These are phyloP conservation scores for Earliella scabrosa DNA, from an alignment of 1,284 basidiomycete genomes.

Conservation along the genomic window DNA sequence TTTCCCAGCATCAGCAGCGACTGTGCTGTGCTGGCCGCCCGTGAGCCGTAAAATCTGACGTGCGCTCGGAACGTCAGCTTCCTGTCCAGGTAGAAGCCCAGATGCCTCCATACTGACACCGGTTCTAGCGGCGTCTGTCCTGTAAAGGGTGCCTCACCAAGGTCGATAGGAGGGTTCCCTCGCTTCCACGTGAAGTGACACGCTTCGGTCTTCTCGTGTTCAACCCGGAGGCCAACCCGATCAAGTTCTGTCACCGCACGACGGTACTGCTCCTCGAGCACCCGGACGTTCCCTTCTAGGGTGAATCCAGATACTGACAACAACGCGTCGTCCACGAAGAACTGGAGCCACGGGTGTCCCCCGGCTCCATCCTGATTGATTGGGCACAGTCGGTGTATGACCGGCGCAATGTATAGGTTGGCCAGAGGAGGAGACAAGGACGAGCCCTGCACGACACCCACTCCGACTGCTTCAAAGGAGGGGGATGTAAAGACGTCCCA, in stretches of 20 bases:
- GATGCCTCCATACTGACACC: not conserved
- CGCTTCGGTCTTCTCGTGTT: not conserved
- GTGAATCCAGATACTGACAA: not conserved
- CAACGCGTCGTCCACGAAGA: slow-evolving; percentile 2
- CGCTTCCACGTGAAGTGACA: not conserved
- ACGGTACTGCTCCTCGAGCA: not conserved
- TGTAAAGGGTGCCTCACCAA: not conserved
- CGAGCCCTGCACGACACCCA: not conserved
- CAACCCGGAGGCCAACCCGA: not conserved
- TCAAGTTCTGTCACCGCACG: not conserved
- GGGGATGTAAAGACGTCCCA: not conserved
- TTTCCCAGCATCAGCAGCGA: not conserved
- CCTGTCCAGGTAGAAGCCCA: not conserved
- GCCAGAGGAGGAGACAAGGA: not conserved
- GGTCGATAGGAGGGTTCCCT: not conserved
- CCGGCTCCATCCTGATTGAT: not conserved
- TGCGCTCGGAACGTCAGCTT: not conserved
- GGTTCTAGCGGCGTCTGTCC: not conserved
- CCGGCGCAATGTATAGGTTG: slow-evolving; percentile 2
- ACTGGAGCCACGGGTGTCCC: not conserved
- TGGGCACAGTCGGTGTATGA: not conserved
- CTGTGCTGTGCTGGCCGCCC: not conserved
- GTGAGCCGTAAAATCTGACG: not conserved
- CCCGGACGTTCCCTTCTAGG: not conserved
- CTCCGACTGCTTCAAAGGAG: not conserved